Evolutionary conservation across 139 green algal species (phyloP), one percentile per base, ranked within the genome.

Genomic region (Volvox africanus): DNA sequence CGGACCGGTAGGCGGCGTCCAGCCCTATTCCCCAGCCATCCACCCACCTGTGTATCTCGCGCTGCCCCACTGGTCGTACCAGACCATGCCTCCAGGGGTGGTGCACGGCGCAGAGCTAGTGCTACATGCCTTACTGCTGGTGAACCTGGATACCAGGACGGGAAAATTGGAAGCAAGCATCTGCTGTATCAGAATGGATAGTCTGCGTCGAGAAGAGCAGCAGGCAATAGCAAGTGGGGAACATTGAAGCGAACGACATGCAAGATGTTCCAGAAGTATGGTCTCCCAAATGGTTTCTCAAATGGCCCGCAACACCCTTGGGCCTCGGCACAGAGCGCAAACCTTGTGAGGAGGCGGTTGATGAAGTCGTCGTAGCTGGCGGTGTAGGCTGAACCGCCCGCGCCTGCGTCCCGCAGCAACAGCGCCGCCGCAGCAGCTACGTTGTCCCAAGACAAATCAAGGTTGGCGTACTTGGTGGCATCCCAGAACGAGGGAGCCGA

Each of bases 1-100:
- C 67, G 67, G 24, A 28, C 22, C 5, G 24, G 67, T 28, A 12
- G 67, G 5, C 67, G 24, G 24, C 67, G 11, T 26, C 24, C 67
- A 55, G 44, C 9, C 44, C 44, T 9, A 55, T 9, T 5, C 5
- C 44, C 44, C 71, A 79, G 14, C 71, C 75, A 11, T 30, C 32
- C 75, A 30, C 78, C 37, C 78, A 88, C 83, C 85, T 28, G 88
- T 44, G 21, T 94, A 86, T 19, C 88, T 81, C 32, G 79, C 67
- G 89, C 88, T 94, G 28, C 93, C 79, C 92, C 93, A 95, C 26
- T 69, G 32, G 67, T 30, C 75, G 35, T 78, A 62, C 88, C 88
- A 95, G 32, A 88, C 76, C 50, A 95, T 89, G 80, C 95, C 92
- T 33, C 95, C 92, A 22, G 67, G 24, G 17, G 93, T 94, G 20